Conservation (phyloP, 306 rosid genomes). For the Rubus idaeus region DNA sequence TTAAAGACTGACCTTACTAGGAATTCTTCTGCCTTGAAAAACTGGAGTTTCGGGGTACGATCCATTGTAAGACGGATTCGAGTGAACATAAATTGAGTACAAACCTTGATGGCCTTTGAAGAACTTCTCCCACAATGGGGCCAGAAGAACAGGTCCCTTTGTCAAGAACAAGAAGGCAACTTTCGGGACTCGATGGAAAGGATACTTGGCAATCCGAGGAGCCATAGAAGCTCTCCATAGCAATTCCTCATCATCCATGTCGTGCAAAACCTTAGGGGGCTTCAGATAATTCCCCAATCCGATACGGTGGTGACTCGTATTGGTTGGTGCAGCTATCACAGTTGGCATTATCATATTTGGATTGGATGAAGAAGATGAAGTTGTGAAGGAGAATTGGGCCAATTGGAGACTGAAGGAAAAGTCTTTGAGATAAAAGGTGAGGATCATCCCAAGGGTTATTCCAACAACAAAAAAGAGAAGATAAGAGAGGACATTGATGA, state of each 20-base stretch:
- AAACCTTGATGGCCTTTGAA: slow-evolving; percentile 68
- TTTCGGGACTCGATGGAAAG: slow-evolving; percentile 60
- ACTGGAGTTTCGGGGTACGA: slow-evolving; percentile 53
- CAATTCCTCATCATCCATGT: slow-evolving; percentile 68
- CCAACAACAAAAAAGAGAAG: slow-evolving; percentile 55
- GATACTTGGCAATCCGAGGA: slow-evolving; percentile 47
- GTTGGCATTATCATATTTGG: slow-evolving; percentile 7
- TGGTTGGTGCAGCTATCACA: neutral
- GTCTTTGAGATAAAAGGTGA: slow-evolving; percentile 43
- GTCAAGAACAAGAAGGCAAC: slow-evolving; percentile 88
- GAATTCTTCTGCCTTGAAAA: slow-evolving; percentile 66
- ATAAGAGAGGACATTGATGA: slow-evolving; percentile 42
- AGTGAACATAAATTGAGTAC: slow-evolving; percentile 77
- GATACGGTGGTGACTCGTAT: slow-evolving; percentile 15
- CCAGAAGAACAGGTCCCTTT: slow-evolving; percentile 65
- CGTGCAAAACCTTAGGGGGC: slow-evolving; percentile 52
- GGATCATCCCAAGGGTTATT: slow-evolving; percentile 52
- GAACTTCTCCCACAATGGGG: slow-evolving; percentile 83
- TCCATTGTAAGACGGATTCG: slow-evolving; percentile 70
- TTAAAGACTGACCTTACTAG: slow-evolving; percentile 69
- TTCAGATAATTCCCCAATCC: slow-evolving; percentile 53
- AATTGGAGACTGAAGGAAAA: slow-evolving; percentile 56
- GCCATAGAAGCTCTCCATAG: slow-evolving; percentile 84
- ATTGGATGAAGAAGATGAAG: slow-evolving; percentile 29
- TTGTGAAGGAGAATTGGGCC: slow-evolving; percentile 48